These are phyloP conservation scores for Pseudozyma sp. DNA, from an alignment of 1,284 basidiomycete genomes.

Conservation along the genomic window DNA sequence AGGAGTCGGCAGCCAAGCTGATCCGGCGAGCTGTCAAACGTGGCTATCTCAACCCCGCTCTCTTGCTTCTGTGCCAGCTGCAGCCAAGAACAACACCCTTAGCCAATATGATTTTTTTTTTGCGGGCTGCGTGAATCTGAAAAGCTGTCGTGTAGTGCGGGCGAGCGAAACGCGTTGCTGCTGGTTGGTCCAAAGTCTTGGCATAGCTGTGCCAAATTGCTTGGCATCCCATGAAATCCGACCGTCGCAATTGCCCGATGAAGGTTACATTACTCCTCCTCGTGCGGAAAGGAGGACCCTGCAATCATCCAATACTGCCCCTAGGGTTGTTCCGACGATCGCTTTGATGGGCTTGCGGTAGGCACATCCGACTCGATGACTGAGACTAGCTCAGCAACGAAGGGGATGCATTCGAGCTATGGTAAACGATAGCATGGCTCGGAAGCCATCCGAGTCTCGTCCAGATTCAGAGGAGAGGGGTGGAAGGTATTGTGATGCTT, in stretches of 20 bases:
- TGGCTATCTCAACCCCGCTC: background rate
- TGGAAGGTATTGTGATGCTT: background rate
- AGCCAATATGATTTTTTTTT: too few species aligned
- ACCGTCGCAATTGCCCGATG: background rate
- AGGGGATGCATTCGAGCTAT: too few species aligned
- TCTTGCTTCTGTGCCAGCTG: background rate
- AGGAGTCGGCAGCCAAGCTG: conserved; percentile 2
- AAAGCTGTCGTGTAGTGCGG: background rate
- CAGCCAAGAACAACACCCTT: background rate
- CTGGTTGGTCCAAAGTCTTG: conserved; percentile 18
- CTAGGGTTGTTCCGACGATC: too few species aligned
- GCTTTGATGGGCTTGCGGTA: too few species aligned
- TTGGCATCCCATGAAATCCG: conserved; percentile 14
- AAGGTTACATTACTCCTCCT: background rate
- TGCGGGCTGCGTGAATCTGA: too few species aligned
- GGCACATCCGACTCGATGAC: too few species aligned
- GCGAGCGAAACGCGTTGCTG: conserved; percentile 4
- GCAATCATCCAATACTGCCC: background rate
- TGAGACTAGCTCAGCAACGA: too few species aligned
- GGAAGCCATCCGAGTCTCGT: too few species aligned
- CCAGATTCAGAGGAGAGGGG: too few species aligned
- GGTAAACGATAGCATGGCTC: too few species aligned
- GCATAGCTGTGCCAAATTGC: conserved; percentile 20
- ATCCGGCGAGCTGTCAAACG: background rate
- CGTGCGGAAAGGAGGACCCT: conserved; percentile 7